Evolutionary conservation across 2,329 filamentous ascomycete genomes (phyloP), one percentile per base, ranked within the genome.

Genomic region (Boeremia exigua): DNA sequence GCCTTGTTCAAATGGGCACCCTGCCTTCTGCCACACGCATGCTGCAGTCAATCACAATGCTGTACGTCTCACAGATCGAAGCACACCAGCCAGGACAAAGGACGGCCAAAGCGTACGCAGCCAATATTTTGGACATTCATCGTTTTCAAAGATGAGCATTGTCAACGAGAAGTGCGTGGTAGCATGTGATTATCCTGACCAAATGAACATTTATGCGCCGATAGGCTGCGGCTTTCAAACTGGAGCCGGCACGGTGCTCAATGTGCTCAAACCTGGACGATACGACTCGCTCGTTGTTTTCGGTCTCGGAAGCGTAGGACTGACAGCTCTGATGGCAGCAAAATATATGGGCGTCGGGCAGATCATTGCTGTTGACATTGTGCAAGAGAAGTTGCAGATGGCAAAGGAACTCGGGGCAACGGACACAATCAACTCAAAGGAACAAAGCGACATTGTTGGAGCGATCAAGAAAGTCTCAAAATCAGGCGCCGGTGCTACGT

Each of bases 361-460:
- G 42, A 75, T 83, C 46, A 77, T 83, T 9, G 81, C 76, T 5
- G 73, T 82, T 7, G 81, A 83, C 57, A 67, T 81, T 9, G 71
- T 81, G 11, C 66, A 75, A 7, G 62, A 64, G 4, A 72, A 79
- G 17, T 68, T 83, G 11, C 71, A 75, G 23, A 59, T 82, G 19
- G 80, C 81, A 0, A 74, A 65, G 17, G 69, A 73, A 34, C 69
- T 81, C 11, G 81, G 81, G 23, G 81, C 81, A 3, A 81, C 79
- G 11, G 62, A 77, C 28, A 68, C 63, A 0, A 58, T 81, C 43
- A 77, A 79, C 57, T 70, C 74, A 6, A 71, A 62, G 39, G 55
- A 59, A 19, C 45, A 49, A 15, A 48, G 23, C 12, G 32, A 75
- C 46, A 59, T 78, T 11, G 68, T 65, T 10, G 56, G 64, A 19